These are phyloP conservation scores for Cryptosporidium tyzzeri DNA, from an alignment of 169 alveolate species.

Conservation along the genomic window DNA sequence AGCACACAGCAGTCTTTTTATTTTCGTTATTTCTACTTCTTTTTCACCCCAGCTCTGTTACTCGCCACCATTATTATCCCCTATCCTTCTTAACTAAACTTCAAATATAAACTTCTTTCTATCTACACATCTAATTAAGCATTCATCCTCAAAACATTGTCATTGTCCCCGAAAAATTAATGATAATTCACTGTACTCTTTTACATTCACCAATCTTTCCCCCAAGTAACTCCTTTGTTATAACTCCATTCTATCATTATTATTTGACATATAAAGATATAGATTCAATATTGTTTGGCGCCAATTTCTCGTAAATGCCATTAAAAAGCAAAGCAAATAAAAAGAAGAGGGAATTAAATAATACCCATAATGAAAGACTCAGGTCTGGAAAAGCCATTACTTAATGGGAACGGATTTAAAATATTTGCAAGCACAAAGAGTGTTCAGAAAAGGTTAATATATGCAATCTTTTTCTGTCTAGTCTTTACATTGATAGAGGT, in stretches of 20 bases:
- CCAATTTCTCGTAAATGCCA: not conserved
- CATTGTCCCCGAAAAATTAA: too few species aligned
- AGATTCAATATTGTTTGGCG: not conserved
- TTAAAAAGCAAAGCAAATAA: not conserved
- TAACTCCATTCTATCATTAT: too few species aligned
- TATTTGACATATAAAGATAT: too few species aligned
- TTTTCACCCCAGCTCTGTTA: too few species aligned
- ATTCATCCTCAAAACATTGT: not conserved
- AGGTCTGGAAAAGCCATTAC: conserved; percentile 36
- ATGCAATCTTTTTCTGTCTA: conserved; percentile 79
- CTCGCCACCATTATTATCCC: not conserved
- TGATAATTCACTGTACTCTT: too few species aligned
- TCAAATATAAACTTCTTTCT: too few species aligned
- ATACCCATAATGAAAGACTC: conserved; percentile 1
- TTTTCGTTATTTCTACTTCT: not conserved
- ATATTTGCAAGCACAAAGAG: conserved; percentile 3
- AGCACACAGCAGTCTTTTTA: not conserved
- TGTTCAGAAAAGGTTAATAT: conserved; percentile 47
- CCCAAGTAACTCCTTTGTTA: too few species aligned
- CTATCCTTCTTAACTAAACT: not conserved
- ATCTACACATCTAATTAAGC: too few species aligned
- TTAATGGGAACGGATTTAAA: conserved; percentile 6
- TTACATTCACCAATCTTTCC: too few species aligned
- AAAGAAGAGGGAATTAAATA: not conserved
- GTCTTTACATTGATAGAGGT: conserved; percentile 87